Conservation (phyloP, 2,329 filamentous ascomycete genomes). For the Ascocoryne sarcoides region DNA sequence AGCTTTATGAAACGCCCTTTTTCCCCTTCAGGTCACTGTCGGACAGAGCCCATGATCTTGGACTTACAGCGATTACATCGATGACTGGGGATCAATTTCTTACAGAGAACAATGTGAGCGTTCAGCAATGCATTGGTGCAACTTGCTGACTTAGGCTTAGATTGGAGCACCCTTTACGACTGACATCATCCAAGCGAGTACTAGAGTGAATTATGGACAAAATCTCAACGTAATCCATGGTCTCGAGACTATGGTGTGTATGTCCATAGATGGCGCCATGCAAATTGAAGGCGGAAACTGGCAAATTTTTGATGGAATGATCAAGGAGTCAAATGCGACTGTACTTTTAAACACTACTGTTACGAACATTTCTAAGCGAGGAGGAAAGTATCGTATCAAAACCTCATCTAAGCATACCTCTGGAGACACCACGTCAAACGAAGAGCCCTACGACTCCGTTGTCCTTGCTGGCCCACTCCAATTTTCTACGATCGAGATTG, state of each 20-base stretch:
- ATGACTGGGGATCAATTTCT: slow-evolving; percentile 69
- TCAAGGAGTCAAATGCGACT: slow-evolving; percentile 52
- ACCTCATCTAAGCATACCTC: slow-evolving; percentile 11
- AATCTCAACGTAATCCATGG: slow-evolving; percentile 83
- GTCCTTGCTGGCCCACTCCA: slow-evolving; percentile 80
- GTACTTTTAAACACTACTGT: slow-evolving; percentile 62
- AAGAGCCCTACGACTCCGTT: slow-evolving; percentile 60
- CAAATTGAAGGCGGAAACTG: slow-evolving; percentile 81
- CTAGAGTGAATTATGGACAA: slow-evolving; percentile 89
- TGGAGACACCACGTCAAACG: slow-evolving; percentile 1
- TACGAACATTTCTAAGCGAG: slow-evolving; percentile 44
- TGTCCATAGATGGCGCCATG: slow-evolving; percentile 79
- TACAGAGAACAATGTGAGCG: slow-evolving; percentile 46
- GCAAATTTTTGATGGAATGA: slow-evolving; percentile 84
- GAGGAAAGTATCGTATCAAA: slow-evolving; percentile 40
- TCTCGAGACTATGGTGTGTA: slow-evolving; percentile 78
- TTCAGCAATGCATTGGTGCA: neutral
- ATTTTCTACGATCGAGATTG: slow-evolving; percentile 59
- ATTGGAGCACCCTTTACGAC: slow-evolving; percentile 60
- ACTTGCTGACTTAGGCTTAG: slow-evolving; percentile 25
- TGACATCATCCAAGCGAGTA: slow-evolving; percentile 83
- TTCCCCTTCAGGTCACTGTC: slow-evolving; percentile 81
- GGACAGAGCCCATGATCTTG: slow-evolving; percentile 57
- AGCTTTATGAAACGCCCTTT: slow-evolving; percentile 69
- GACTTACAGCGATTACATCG: slow-evolving; percentile 55